Evolutionary conservation across 2,329 filamentous ascomycete genomes (phyloP).

Genomic region (Corinectria fuckeliana): DNA sequence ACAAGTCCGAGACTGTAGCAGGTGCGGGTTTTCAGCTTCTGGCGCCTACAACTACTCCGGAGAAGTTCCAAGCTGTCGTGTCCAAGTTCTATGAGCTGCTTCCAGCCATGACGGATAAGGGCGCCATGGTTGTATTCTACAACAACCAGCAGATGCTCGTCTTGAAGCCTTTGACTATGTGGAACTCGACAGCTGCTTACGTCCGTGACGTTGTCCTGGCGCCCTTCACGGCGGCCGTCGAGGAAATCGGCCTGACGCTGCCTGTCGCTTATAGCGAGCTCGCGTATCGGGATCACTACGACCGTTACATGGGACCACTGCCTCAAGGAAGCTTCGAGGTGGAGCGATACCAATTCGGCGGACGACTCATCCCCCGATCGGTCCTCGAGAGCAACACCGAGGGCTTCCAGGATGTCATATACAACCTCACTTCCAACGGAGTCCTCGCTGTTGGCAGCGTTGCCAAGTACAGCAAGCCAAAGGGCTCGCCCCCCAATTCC

Average conservation of each 20-base stretch:
- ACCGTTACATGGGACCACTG: background rate
- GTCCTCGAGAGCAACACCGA: slow-evolving; percentile 38
- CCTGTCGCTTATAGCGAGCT: background rate
- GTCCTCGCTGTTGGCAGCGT: background rate
- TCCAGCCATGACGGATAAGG: slow-evolving; percentile 55
- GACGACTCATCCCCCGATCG: background rate
- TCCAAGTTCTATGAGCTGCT: slow-evolving; percentile 37
- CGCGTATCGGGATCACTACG: background rate
- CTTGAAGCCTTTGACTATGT: slow-evolving; percentile 52
- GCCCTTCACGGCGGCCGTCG: background rate
- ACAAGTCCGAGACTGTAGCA: slow-evolving; percentile 48
- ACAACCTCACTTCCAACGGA: slow-evolving; percentile 10
- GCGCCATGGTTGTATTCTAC: slow-evolving; percentile 56
- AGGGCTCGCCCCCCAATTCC: background rate
- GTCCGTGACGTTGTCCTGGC: slow-evolving; percentile 35
- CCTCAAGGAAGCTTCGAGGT: background rate
- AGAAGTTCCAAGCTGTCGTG: slow-evolving; percentile 53
- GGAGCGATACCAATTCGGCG: background rate
- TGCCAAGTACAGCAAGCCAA: background rate
- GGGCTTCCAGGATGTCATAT: slow-evolving; percentile 37
- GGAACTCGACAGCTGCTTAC: slow-evolving; percentile 48
- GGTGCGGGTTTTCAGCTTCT: slow-evolving; percentile 43
- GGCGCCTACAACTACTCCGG: slow-evolving; percentile 32
- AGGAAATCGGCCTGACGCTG: background rate
- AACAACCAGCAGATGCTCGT: slow-evolving; percentile 41